Evolutionary conservation across 306 rosid genomes (phyloP), one percentile per base, ranked within the genome.

Genomic region (Prunus mira): DNA sequence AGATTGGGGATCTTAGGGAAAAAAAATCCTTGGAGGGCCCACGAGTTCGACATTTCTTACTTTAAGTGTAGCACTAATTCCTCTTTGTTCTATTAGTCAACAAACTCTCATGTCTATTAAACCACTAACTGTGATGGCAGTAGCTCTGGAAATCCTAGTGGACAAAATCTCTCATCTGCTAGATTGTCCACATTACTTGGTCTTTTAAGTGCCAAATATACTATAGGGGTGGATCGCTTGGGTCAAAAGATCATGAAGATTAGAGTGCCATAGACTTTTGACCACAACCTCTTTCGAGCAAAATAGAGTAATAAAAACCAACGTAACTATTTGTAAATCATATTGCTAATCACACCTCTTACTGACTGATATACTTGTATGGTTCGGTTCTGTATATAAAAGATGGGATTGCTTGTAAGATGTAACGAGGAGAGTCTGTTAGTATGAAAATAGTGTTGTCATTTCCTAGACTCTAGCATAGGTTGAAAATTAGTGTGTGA

Each of bases 41-140:
- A 34, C 8, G 54, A 77, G 55, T 82, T 88, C 81, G 91, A 83
- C 67, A 65, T 71, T 80, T 6, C 51, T 46, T 62, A 74, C 64
- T 73, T 73, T 38, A 38, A 64, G 74, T 63, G 67, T 69, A 76
- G 74, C 75, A 77, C 72, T 80, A 80, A 27, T 65, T 58, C 55
- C 12, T 43, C 72, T 69, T 66, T 76, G 65, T 49, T 56, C 45
- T 22, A 22, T 43, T 65, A 74, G 90, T 87, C 84, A 84, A 82
- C 66, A 66, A 66, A 41, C 63, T 67, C 76, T 49, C 43, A 52
- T 17, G 64, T 28, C 54, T 76, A 51, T 11, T 49, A 27, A 49
- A 62, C 70, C 74, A 69, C 72, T 57, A 73, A 71, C 55, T 18
- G 54, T 51, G 57, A 58, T 28, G 28, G 10, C 56, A 19, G 43